Base-by-base conservation (phyloP, 495 filamentous ascomycete species). In the Rhizodiscina lignyota region DNA sequence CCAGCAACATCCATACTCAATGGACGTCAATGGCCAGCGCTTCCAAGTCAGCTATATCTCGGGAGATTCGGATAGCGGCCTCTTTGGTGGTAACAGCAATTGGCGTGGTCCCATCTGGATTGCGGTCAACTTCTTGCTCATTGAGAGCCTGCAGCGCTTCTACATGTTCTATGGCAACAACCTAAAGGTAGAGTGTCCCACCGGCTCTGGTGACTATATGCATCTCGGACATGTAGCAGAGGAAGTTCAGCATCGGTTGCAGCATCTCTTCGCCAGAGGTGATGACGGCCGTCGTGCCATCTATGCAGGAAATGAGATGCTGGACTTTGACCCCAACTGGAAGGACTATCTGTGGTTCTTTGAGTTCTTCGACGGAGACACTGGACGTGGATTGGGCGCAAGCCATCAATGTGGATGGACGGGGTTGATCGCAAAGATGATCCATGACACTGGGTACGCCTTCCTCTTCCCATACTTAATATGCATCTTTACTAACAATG, bases 361-460 rank as follows among this genome's bases (percentile, higher is more conserved):
- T 49, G 87, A 96, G 54, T 96, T 91, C 62, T 96, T 96, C 48
- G 86, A 96, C 46, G 87, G 82, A 19, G 89, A 96, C 50, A 76
- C 63, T 18, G 87, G 89, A 12, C 74, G 83, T 34, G 87, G 89
- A 4, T 63, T 94, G 5, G 87, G 87, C 35, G 83, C 87, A 17
- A 89, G 81, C 31, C 89, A 96, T 56, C 87, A 96, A 53, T 92
- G 83, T 41, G 87, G 87, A 4, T 96, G 89, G 89, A 94, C 87
- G n/a, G 89, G 87, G 0, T 50, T 96, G 32, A 82, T 96, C 47
- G 87, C 87, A 5, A 86, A 91, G 50, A 74, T 96, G 71, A 94
- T 96, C 35, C 87, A 96, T 41, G 87, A 96, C 45, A 92, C 87
- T 40, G 87, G 83, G 81, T 79, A 68, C 55, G 77, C 55, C 21